Evolutionary conservation across 768 basidiomycete species (phyloP).

Genomic region (Leccinum boreale): DNA sequence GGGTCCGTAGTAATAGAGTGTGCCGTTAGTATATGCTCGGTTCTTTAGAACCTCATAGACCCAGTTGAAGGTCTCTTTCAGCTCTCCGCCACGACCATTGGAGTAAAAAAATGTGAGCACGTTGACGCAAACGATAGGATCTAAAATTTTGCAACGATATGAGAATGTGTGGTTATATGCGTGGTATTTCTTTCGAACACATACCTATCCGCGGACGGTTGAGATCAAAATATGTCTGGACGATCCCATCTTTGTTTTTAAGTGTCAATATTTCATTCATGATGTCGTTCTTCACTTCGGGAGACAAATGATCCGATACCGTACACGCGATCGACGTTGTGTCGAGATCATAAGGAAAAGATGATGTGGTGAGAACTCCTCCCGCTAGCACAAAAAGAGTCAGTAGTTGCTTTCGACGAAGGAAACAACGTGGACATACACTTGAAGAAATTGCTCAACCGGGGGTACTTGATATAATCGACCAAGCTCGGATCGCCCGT

Average conservation of each 20-base stretch:
- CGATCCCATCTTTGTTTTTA: slow-evolving; percentile 18
- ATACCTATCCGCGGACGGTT: slow-evolving; percentile 21
- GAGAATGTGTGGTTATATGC: neutral
- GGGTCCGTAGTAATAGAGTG: slow-evolving; percentile 16
- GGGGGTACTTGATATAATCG: slow-evolving; percentile 16
- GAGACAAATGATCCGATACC: slow-evolving; percentile 11
- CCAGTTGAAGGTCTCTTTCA: slow-evolving; percentile 22
- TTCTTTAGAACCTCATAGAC: slow-evolving; percentile 20
- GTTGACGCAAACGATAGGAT: slow-evolving; percentile 20
- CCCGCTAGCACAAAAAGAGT: slow-evolving; percentile 2
- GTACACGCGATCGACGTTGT: slow-evolving; percentile 20
- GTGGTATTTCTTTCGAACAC: neutral
- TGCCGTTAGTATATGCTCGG: slow-evolving; percentile 18
- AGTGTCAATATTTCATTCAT: slow-evolving; percentile 19
- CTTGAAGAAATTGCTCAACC: slow-evolving; percentile 21
- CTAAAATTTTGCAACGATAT: neutral
- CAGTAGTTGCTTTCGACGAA: neutral
- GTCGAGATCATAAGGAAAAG: slow-evolving; percentile 18
- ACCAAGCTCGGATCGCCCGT: slow-evolving; percentile 18
- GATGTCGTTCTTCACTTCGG: slow-evolving; percentile 18
- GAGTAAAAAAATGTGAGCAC: slow-evolving; percentile 20
- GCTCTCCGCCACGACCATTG: slow-evolving; percentile 17
- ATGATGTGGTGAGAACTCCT: slow-evolving; percentile 6
- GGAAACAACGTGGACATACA: neutral
- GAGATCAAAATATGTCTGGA: slow-evolving; percentile 20